Conservation (phyloP, 495 filamentous ascomycete genomes). For the Immersiella caudata region DNA sequence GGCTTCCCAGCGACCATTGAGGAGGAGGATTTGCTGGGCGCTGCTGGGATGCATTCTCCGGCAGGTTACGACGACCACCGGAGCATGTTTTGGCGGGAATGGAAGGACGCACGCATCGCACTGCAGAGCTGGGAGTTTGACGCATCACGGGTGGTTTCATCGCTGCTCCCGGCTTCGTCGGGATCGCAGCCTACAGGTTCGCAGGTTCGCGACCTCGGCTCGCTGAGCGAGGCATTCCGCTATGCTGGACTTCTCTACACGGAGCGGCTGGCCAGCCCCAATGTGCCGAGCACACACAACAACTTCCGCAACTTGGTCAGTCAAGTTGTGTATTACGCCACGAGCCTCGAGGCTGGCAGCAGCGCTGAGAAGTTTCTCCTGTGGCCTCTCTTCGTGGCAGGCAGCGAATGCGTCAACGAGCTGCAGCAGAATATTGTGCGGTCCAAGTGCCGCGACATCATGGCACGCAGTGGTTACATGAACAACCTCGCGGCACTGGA, state of each 20-base stretch:
- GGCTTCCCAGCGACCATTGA: slow-evolving; percentile 59
- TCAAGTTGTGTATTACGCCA: slow-evolving; percentile 79
- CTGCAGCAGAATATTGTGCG: slow-evolving; percentile 77
- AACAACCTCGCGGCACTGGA: slow-evolving; percentile 88
- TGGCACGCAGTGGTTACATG: slow-evolving; percentile 84
- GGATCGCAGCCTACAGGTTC: slow-evolving; percentile 41
- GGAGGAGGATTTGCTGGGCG: slow-evolving; percentile 44
- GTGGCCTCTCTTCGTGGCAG: slow-evolving; percentile 91
- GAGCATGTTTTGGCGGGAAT: slow-evolving; percentile 79
- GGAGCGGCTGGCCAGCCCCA: slow-evolving; percentile 81
- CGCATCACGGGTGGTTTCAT: slow-evolving; percentile 44
- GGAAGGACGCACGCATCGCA: slow-evolving; percentile 73
- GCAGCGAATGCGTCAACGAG: slow-evolving; percentile 86
- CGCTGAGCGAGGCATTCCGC: slow-evolving; percentile 84
- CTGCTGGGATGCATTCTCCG: slow-evolving; percentile 37
- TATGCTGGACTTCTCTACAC: slow-evolving; percentile 88
- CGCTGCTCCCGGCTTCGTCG: slow-evolving; percentile 23
- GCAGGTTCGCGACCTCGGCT: slow-evolving; percentile 58
- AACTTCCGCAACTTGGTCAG: slow-evolving; percentile 83
- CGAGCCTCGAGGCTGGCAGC: slow-evolving; percentile 67
- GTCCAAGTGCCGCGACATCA: slow-evolving; percentile 79
- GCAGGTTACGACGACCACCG: slow-evolving; percentile 55
- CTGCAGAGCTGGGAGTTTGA: slow-evolving; percentile 84
- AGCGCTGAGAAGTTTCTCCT: slow-evolving; percentile 82
- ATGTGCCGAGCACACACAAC: slow-evolving; percentile 70